Conservation (phyloP, 1,284 basidiomycete species). For the Leccinum pallidistipes region DNA sequence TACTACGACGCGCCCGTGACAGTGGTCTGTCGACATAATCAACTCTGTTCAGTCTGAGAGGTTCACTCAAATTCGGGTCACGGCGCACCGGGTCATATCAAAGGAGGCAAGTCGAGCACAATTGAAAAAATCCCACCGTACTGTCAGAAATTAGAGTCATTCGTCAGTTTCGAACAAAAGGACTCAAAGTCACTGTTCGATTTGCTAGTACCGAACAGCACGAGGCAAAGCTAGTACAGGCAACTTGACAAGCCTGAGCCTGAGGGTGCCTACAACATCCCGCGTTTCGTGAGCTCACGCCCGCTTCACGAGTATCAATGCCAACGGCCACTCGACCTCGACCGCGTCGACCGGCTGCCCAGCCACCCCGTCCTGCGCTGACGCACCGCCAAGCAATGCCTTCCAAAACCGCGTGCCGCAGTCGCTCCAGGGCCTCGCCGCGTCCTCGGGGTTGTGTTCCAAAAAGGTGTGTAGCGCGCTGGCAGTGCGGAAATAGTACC, state of each 20-base stretch:
- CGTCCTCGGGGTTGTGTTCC: constrained; percentile 64
- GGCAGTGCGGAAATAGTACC: constrained; percentile 63
- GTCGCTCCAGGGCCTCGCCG: constrained; percentile 50
- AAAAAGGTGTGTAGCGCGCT: constrained; percentile 74
- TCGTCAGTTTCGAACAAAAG: not conserved
- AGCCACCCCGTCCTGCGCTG: constrained; percentile 36
- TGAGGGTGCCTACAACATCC: not conserved
- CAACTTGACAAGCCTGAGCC: not conserved
- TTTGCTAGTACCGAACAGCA: not conserved
- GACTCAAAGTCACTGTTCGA: not conserved
- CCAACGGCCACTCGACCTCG: constrained; percentile 75
- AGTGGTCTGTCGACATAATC: no score
- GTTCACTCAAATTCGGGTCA: no score
- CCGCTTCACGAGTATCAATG: constrained; percentile 58
- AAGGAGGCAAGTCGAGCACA: not conserved
- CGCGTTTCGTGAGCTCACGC: constrained; percentile 3
- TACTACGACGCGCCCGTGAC: no score
- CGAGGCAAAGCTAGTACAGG: not conserved
- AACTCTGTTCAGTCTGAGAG: no score
- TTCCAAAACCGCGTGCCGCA: constrained; percentile 63
- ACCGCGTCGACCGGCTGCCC: constrained; percentile 47
- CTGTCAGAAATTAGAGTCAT: not conserved
- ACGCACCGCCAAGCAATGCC: constrained; percentile 43
- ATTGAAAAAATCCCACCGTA: not conserved
- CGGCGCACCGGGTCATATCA: not conserved